phyloP scores from a whole-genome alignment of 805 yeast genomes.

The Lachancea kluyveri region DNA sequence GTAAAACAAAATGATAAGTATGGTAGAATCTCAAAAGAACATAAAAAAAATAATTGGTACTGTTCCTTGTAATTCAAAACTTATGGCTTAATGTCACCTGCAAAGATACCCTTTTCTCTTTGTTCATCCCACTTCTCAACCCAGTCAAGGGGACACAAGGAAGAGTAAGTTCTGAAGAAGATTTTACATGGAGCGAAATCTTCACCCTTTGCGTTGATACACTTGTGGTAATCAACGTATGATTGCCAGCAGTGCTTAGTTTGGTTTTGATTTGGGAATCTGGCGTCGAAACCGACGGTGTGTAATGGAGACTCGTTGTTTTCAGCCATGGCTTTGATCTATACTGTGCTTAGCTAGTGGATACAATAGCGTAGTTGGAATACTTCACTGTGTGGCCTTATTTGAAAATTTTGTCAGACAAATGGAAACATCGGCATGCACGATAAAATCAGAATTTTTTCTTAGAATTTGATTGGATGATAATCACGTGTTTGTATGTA shows the following conservation, averaged over 20 bases:
- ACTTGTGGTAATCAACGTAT: conserved; percentile 96
- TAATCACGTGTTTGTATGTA: conserved; percentile 10
- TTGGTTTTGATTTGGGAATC: conserved; percentile 97
- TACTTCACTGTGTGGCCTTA: too few relatives aligned
- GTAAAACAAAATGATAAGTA: too few relatives aligned
- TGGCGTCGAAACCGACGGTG: conserved; percentile 78
- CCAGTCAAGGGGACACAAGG: conserved; percentile 84
- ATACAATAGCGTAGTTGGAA: too few relatives aligned
- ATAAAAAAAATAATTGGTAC: too few relatives aligned
- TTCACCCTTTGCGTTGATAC: conserved; percentile 95
- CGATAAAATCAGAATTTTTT: conserved; percentile 1
- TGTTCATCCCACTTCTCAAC: conserved; percentile 84
- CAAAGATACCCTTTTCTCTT: conserved; percentile 57
- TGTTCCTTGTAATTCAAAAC: too few relatives aligned
- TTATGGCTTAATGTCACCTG: conserved; percentile 41
- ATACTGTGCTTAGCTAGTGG: too few relatives aligned
- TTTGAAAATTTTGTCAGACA: too few relatives aligned
- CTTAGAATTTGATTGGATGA: conserved; percentile 10
- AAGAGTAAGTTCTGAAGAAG: conserved; percentile 83
- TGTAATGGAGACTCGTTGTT: conserved; percentile 40
- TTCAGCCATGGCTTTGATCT: conserved; percentile 14
- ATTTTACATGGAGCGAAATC: conserved; percentile 97
- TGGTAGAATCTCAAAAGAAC: too few relatives aligned
- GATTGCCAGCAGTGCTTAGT: conserved; percentile 98
- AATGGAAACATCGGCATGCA: too few relatives aligned